Conservation (phyloP, 108 stramenopile genomes). For the Cyclostephanos invisitatus region DNA sequence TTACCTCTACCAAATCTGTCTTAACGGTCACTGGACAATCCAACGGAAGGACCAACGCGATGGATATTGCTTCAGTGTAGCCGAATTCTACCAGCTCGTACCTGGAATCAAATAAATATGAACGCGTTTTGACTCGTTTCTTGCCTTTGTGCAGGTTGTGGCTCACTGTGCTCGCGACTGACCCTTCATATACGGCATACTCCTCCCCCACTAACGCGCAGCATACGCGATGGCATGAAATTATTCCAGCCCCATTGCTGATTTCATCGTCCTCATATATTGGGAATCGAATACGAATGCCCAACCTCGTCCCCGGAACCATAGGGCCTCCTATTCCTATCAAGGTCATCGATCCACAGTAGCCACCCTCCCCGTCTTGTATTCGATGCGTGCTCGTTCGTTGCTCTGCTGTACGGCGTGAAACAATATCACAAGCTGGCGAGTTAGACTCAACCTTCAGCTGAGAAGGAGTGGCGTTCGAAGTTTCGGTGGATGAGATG, state of each 20-base stretch:
- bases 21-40: slow-evolving; percentile 46
- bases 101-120: slow-evolving; percentile 47
- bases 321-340: slow-evolving; percentile 41
- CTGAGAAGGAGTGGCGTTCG: slow-evolving; percentile 17
- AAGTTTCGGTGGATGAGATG: slow-evolving; percentile 34
- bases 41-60: slow-evolving; percentile 49
- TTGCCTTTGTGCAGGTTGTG: slow-evolving; percentile 11
- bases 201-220: slow-evolving; percentile 50
- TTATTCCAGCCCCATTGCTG: slow-evolving; percentile 9
- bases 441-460: slow-evolving; percentile 27
- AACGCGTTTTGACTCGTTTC: slow-evolving; percentile 43
- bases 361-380: slow-evolving; percentile 31
- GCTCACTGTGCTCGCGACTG: not conserved
- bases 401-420: slow-evolving; percentile 33
- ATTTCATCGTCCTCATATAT: slow-evolving; percentile 8
- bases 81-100: slow-evolving; percentile 46
- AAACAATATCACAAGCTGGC: slow-evolving; percentile 38
- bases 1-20: slow-evolving; percentile 51
- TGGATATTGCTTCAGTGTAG: slow-evolving; percentile 39
- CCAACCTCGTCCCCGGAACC: slow-evolving; percentile 33
- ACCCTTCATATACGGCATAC: slow-evolving; percentile 35
- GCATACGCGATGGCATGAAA: slow-evolving; percentile 45
- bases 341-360: slow-evolving; percentile 41
- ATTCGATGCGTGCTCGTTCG: slow-evolving; percentile 39
- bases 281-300: slow-evolving; percentile 31